A percentile compares a stretch with the other conserved stretches of the same genome.
Conservation (phyloP, 2,329 filamentous ascomycete species). For the Rutstroemia sp. region DNA sequence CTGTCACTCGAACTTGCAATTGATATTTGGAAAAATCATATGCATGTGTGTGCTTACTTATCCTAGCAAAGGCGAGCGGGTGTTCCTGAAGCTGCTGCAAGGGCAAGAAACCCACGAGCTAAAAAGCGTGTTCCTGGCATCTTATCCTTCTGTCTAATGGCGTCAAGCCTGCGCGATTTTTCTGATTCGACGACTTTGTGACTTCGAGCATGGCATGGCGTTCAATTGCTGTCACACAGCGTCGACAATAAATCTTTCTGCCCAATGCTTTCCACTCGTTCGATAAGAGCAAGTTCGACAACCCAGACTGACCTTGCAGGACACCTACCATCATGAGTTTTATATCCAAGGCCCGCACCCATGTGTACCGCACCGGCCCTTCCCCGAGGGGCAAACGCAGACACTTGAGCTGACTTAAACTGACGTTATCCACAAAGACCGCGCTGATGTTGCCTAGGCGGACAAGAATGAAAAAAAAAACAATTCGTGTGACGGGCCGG, state of each 20-base stretch:
- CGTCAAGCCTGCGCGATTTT: neutral
- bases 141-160: neutral
- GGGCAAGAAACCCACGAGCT: neutral
- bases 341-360: conserved; percentile 1
- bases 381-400: neutral
- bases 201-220: neutral
- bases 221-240: neutral
- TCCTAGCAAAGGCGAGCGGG: neutral
- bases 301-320: conserved; percentile 2
- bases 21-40: neutral
- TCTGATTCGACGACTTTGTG: neutral
- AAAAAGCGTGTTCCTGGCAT: neutral
- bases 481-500: neutral
- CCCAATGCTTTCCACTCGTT: neutral
- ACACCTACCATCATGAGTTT: neutral
- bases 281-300: neutral
- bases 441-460: no score
- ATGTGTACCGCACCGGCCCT: neutral
- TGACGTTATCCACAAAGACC: neutral
- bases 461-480: neutral
- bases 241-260: neutral
- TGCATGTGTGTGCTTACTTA: neutral
- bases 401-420: neutral
- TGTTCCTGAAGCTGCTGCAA: conserved; percentile 7
- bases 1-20: neutral